Evolutionary conservation across 164 flowering plant genomes (phyloP).

Genomic region (Protea cynaroides): DNA sequence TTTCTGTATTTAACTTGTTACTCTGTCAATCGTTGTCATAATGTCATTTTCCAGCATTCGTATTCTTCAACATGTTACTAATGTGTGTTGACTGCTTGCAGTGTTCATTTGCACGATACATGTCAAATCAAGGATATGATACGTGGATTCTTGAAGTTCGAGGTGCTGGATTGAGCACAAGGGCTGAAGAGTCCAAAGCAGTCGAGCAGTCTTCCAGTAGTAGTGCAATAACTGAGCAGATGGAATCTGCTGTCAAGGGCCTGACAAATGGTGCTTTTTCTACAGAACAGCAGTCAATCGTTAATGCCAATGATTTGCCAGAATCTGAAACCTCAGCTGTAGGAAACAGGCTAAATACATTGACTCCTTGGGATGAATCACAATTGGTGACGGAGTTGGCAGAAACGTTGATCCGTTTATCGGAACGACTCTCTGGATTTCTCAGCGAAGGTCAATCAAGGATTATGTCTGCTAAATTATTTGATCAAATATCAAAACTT

Average conservation of each 20-base stretch:
- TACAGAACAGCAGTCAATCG: conserved; percentile 20
- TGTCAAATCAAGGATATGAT: conserved; percentile 94
- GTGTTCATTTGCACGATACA: conserved; percentile 94
- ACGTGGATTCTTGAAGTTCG: conserved; percentile 97
- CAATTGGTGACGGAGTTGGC: conserved; percentile 55
- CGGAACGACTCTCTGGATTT: conserved; percentile 86
- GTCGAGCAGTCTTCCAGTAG: conserved; percentile 38
- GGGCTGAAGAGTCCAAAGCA: conserved; percentile 33
- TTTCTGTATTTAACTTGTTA: background rate
- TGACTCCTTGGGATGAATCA: conserved; percentile 67
- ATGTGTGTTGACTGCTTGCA: conserved; percentile 28
- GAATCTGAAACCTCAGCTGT: conserved; percentile 25
- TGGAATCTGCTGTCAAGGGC: conserved; percentile 40
- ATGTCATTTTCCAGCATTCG: background rate
- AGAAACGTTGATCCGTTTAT: conserved; percentile 65
- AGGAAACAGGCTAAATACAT: conserved; percentile 22
- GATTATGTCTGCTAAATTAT: conserved; percentile 60
- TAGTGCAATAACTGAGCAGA: conserved; percentile 34
- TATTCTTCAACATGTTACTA: background rate
- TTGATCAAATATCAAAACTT: conserved; percentile 77
- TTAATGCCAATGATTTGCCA: conserved; percentile 5
- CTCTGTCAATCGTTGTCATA: background rate
- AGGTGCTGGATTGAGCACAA: conserved; percentile 90
- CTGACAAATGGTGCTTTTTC: conserved; percentile 24
- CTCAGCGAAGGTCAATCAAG: conserved; percentile 77